A percentile compares a stretch with the other conserved stretches of the same genome.
These are phyloP conservation scores for Chenopodium suecicum DNA, from an alignment of 148 eudicot genomes.

Conservation along the genomic window DNA sequence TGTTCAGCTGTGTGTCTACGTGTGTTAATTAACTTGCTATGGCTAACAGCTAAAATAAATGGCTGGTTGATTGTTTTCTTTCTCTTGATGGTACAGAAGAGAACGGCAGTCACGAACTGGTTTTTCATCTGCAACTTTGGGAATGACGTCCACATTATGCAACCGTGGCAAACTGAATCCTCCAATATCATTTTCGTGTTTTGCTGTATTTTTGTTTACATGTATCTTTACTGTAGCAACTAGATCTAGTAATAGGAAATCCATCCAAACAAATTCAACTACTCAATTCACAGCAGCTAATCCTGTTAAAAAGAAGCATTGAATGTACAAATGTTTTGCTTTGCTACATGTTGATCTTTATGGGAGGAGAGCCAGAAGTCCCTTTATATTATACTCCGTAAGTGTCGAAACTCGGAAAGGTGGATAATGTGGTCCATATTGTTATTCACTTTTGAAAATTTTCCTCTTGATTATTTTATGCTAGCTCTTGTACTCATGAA, in stretches of 20 bases:
- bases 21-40: neutral
- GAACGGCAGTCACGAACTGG: constrained; percentile 32
- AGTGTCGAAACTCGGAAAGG: too few species aligned
- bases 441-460: too few species aligned
- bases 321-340: neutral
- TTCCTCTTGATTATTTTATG: too few species aligned
- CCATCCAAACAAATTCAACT: constrained; percentile 1
- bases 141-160: constrained; percentile 20
- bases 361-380: too few species aligned
- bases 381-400: too few species aligned
- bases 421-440: too few species aligned
- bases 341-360: neutral
- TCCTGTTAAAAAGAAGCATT: neutral
- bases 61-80: neutral
- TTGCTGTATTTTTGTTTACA: constrained; percentile 19
- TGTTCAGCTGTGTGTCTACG: neutral
- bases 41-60: neutral
- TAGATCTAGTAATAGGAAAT: constrained; percentile 8
- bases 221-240: constrained; percentile 5
- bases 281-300: neutral
- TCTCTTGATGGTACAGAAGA: constrained; percentile 10
- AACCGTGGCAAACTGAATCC: constrained; percentile 11
- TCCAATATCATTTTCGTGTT: constrained; percentile 17
- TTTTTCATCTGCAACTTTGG: constrained; percentile 29
- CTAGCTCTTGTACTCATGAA: too few species aligned